Base-by-base conservation (phyloP, 2,329 filamentous ascomycete genomes). In the Aspergillus sp. region DNA sequence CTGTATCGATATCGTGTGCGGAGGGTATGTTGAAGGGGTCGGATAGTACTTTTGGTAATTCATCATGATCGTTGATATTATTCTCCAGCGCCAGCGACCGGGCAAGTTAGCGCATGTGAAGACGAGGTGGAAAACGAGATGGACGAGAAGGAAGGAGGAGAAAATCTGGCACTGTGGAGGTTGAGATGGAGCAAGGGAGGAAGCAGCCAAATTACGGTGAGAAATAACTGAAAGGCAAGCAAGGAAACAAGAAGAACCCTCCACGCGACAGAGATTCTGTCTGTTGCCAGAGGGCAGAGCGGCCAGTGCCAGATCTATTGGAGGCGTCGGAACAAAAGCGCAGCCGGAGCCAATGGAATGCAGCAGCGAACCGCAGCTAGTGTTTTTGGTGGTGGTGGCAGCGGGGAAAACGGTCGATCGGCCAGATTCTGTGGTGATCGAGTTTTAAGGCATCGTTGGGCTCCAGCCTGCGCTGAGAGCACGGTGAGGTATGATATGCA, bases 1-100 rank as follows among this genome's bases (percentile, higher is more conserved):
- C 45, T 71, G 69, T 49, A 76, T 69, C 38, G 72, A 69, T 19
- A 72, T 73, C 15, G 73, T 71, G 54, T 74, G 74, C 17, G 72
- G 67, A 54, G 74, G 74, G 63, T 73, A 73, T 43, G 63, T 57
- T 9, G 62, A 64, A 31, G 64, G 62, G 28, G 59, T 50, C 43
- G 59, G 64, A 31, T 67, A 64, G 22, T 64, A 60, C 57, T 69
- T 69, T 38, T 70, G 67, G 43, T 66, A 70, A 66, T 70, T 66
- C 68, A 70, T 70, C 68, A 71, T 70, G 51, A 50, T 69, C n/a
- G 15, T 60, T 47, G 25, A 28, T 28, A 64, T 46, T n/a, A 43
- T 17, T 15, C 23, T 11, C 30, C 31, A 38, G 43, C 53, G 54
- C 22, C 22, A 68, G 65, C 59, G 60, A 62, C 65, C 63, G 63